A percentile compares a stretch with the other conserved stretches of the same genome.
Conservation (phyloP, 1,139 yeast genomes). For the Groenewaldozyma auringiensis region DNA sequence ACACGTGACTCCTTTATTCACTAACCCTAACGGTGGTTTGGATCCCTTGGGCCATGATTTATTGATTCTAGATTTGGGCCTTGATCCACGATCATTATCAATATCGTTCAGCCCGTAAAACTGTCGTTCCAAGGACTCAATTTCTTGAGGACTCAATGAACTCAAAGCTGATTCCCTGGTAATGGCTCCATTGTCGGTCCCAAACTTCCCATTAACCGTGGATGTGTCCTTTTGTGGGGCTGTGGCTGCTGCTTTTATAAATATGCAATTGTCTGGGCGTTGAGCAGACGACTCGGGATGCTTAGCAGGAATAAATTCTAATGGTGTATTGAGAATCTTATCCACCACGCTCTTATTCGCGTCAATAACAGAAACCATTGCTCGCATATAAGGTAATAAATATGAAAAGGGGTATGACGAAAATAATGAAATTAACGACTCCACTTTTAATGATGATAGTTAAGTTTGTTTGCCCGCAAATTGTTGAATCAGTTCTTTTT, state of each 20-base stretch:
- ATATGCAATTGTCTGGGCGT: slow-evolving; percentile 21
- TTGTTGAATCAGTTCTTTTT: too few species aligned
- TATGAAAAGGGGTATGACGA: neutral
- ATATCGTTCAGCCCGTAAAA: slow-evolving; percentile 28
- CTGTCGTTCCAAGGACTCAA: neutral
- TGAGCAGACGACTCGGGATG: slow-evolving; percentile 35
- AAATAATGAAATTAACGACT: neutral
- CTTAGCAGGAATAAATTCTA: slow-evolving; percentile 50
- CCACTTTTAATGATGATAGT: too few species aligned
- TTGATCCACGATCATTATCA: slow-evolving; percentile 26
- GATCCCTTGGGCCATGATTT: slow-evolving; percentile 44
- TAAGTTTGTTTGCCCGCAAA: too few species aligned
- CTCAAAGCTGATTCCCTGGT: neutral
- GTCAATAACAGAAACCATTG: slow-evolving; percentile 8
- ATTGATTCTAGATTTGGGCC: slow-evolving; percentile 39
- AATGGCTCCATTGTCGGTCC: neutral
- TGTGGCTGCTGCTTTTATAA: slow-evolving; percentile 14
- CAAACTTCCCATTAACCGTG: neutral
- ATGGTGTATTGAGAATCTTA: slow-evolving; percentile 50
- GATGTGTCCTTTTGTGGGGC: neutral
- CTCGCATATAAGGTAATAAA: neutral
- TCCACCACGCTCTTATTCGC: slow-evolving; percentile 33
- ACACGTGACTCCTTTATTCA: slow-evolving; percentile 93
- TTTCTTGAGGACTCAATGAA: neutral
- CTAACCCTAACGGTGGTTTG: slow-evolving; percentile 61